Evolutionary conservation across 192 early-diverging fungal species (phyloP), one percentile per base, ranked within the genome.

Genomic region (Pilaira anomala): DNA sequence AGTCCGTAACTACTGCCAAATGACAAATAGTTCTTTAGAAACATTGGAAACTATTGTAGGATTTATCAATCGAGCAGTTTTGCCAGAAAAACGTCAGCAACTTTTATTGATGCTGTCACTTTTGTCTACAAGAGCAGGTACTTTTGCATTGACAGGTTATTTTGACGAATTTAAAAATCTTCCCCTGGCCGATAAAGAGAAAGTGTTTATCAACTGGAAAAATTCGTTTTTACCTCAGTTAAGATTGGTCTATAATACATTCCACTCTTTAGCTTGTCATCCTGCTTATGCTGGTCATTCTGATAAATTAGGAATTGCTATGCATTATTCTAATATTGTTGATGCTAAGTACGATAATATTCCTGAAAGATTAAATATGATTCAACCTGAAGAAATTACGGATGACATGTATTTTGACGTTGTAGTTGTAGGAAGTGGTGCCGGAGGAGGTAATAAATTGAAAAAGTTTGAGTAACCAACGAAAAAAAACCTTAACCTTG

Each of bases 351-450:
- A 25, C 21, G 62, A 63, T 14, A 30, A 48, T 19, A 18, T 39
- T 11, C 30, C 33, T 18, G 62, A 63, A 0, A 63, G 24, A 42
- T 42, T 63, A 33, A 40, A 25, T 7, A 50, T 50, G 48, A n/a
- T 63, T 1, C 24, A 19, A 1, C 9, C 19, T 1, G 19, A 55
- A 2, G 62, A 63, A 16, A 48, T 52, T 7, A 53, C 39, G 0
- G 7, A 50, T 7, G 19, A 48, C 3, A 39, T 39, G 1, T 16
- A 21, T 3, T 63, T 39, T 19, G 90, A 92, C 71, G 83, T 84
- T 1, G 84, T 92, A 16, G 74, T 92, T 48, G 69, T 90, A 55
- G 88, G 88, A 0, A 82, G 79, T 16, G 90, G 90, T 14, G 82
- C 83, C 29, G 90, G 90, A 36, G 90, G 90, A 46, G 87, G 65